Evolutionary conservation across 177 flowering plant genomes (phyloP).

Genomic region (Vitis hybrid): DNA sequence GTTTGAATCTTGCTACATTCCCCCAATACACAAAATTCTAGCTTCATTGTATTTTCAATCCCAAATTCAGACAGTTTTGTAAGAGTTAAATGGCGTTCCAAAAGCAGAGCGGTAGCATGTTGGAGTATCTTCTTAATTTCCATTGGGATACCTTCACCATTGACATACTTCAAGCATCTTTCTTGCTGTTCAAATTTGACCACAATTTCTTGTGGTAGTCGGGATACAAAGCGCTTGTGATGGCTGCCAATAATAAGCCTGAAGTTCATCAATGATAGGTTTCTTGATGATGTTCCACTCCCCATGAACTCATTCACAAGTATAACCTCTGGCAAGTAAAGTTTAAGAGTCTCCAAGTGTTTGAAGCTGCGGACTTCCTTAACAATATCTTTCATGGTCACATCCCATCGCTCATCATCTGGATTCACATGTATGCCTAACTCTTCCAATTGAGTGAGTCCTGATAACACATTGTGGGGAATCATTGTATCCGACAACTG

Average conservation of each 20-base stretch:
- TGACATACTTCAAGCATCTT: not conserved
- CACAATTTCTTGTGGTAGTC: not conserved
- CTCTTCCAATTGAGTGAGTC: constrained; percentile 2
- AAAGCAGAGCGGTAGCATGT: constrained; percentile 4
- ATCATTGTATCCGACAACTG: not conserved
- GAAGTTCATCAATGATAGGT: not conserved
- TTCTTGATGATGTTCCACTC: not conserved
- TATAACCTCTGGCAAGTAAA: constrained; percentile 3
- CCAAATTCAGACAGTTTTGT: constrained; percentile 7
- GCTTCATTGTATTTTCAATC: not conserved
- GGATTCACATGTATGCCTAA: constrained; percentile 8
- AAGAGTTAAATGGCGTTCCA: constrained; percentile 5
- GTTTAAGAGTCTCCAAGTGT: not conserved
- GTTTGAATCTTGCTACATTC: constrained; percentile 11
- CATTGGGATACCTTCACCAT: not conserved
- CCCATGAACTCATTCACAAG: not conserved
- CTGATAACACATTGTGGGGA: not conserved
- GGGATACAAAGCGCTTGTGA: not conserved
- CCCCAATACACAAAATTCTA: constrained; percentile 7
- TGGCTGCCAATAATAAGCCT: not conserved
- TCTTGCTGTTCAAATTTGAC: not conserved
- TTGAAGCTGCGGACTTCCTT: not conserved
- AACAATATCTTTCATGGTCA: not conserved
- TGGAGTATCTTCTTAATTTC: not conserved
- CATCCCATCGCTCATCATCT: constrained; percentile 5